Conservation (phyloP, 2,329 filamentous ascomycete species). For the Exophiala aquamarina region DNA sequence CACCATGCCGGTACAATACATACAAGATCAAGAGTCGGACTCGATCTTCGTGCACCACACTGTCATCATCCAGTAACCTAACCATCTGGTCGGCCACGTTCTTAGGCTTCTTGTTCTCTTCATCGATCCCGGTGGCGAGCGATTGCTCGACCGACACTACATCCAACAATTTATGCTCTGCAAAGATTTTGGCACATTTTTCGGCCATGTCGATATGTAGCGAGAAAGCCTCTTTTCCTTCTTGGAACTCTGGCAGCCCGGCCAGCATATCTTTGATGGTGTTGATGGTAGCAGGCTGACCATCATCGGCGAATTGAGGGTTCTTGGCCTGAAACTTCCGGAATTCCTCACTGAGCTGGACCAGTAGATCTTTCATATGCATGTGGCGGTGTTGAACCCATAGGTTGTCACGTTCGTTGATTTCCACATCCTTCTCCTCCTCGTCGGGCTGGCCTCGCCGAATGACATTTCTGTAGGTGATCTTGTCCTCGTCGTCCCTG, state of each 20-base stretch:
- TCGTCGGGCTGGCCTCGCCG: conserved; percentile 71
- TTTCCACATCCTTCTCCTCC: conserved; percentile 86
- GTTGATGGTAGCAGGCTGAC: conserved; percentile 74
- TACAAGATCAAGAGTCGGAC: conserved; percentile 84
- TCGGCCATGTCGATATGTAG: conserved; percentile 95
- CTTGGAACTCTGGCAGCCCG: conserved; percentile 88
- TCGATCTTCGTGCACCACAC: conserved; percentile 69
- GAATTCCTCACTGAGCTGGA: conserved; percentile 89
- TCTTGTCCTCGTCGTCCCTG: conserved; percentile 77
- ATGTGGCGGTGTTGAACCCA: conserved; percentile 93
- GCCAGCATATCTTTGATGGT: conserved; percentile 97
- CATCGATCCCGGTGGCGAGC: conserved; percentile 86
- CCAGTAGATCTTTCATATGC: conserved; percentile 98
- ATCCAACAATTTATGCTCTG: conserved; percentile 79
- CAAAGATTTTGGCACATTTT: conserved; percentile 93
- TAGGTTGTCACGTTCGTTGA: conserved; percentile 85
- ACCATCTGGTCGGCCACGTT: conserved; percentile 83
- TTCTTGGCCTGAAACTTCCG: conserved; percentile 88
- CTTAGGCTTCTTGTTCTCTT: conserved; percentile 88
- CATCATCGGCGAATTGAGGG: conserved; percentile 81
- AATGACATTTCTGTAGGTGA: conserved; percentile 77
- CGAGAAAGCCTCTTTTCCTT: conserved; percentile 93
- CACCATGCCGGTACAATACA: conserved; percentile 79
- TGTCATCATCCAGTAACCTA: conserved; percentile 82
- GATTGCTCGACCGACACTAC: conserved; percentile 87